These are phyloP conservation scores for Fusarium sp. DNA, from an alignment of 2,329 filamentous ascomycete species.

Conservation along the genomic window DNA sequence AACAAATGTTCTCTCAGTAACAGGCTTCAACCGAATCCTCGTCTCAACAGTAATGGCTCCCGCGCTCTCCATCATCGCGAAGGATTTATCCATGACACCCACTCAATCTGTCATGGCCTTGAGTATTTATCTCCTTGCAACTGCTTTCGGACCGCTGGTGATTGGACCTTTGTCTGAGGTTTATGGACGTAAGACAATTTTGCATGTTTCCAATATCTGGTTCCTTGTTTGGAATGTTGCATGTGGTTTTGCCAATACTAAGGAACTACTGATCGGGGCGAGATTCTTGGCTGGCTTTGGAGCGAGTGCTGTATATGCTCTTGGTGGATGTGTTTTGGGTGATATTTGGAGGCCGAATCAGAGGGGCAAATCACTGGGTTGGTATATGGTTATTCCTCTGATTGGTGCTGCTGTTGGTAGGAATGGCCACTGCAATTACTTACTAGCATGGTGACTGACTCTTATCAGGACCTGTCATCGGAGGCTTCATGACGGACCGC, in stretches of 20 bases:
- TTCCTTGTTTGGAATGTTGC: slow-evolving; percentile 63
- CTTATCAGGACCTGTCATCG: slow-evolving; percentile 51
- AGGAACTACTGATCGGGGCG: slow-evolving; percentile 56
- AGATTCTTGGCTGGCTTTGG: slow-evolving; percentile 62
- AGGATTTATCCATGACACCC: slow-evolving; percentile 62
- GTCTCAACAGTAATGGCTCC: slow-evolving; percentile 65
- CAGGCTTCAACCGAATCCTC: slow-evolving; percentile 63
- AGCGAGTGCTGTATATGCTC: slow-evolving; percentile 57
- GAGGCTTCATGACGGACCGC: slow-evolving; percentile 53
- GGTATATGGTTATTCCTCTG: slow-evolving; percentile 55
- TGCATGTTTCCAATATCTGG: slow-evolving; percentile 59
- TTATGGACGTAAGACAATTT: slow-evolving; percentile 57
- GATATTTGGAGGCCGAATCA: slow-evolving; percentile 60
- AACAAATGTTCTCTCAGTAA: slow-evolving; percentile 60
- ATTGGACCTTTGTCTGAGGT: slow-evolving; percentile 61
- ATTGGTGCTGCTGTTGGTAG: slow-evolving; percentile 54
- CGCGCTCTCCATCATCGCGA: slow-evolving; percentile 60
- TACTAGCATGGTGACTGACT: no score
- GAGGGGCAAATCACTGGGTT: slow-evolving; percentile 54
- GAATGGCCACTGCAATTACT: neutral
- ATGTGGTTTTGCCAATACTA: slow-evolving; percentile 55
- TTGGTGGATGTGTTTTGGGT: slow-evolving; percentile 59
- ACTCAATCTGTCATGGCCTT: slow-evolving; percentile 60
- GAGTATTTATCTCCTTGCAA: slow-evolving; percentile 57
- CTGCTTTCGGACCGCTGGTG: slow-evolving; percentile 57